phyloP scores from a whole-genome alignment of 1,139 yeast species.

The Kazachstania sp. region DNA sequence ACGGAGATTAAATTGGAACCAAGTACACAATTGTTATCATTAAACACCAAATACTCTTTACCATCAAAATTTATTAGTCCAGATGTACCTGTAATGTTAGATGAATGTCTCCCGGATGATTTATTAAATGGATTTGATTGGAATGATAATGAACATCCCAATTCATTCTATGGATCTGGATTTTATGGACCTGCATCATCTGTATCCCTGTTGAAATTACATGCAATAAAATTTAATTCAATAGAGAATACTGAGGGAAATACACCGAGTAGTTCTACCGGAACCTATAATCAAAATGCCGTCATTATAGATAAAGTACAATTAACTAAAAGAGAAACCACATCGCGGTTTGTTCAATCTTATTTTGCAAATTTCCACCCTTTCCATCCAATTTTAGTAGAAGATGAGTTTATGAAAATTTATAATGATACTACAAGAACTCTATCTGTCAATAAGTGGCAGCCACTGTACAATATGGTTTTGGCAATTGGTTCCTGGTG shows the following conservation, averaged over 20 bases:
- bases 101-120: conserved; percentile 20
- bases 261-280: background rate
- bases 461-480: conserved; percentile 44
- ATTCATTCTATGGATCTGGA: conserved; percentile 36
- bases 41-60: background rate
- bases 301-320: conserved; percentile 10
- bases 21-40: background rate
- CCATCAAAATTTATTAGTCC: background rate
- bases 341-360: conserved; percentile 34
- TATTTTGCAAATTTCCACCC: conserved; percentile 48
- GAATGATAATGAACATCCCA: conserved; percentile 41
- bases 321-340: conserved; percentile 22
- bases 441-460: conserved; percentile 35
- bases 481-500: conserved; percentile 60
- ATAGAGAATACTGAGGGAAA: background rate
- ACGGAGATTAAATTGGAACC: background rate
- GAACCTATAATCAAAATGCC: background rate
- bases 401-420: conserved; percentile 43
- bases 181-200: conserved; percentile 58
- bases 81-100: conserved; percentile 1
- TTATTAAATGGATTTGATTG: conserved; percentile 47
- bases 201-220: conserved; percentile 34
- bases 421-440: conserved; percentile 33
- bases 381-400: conserved; percentile 54
- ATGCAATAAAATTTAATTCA: conserved; percentile 4